Conservation (phyloP, 441 rosid species). For the Populus tomentosa region DNA sequence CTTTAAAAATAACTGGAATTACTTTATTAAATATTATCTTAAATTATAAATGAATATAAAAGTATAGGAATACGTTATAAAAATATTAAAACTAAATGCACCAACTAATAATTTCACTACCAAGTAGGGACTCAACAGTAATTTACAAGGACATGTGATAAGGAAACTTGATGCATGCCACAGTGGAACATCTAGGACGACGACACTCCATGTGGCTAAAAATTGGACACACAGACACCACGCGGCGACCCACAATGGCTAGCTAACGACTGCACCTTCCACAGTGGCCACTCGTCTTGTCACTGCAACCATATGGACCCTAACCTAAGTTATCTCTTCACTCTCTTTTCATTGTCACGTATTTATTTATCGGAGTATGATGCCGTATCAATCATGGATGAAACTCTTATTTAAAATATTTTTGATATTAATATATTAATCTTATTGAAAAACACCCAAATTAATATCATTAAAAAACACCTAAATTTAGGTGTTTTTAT, state of each 20-base stretch:
- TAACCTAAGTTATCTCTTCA: not conserved
- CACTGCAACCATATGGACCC: not conserved
- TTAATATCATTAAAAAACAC: too few relatives aligned
- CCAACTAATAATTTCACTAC: not conserved
- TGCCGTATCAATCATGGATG: too few relatives aligned
- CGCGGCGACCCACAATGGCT: conserved; percentile 41
- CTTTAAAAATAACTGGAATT: too few relatives aligned
- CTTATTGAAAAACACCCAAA: too few relatives aligned
- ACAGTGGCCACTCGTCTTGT: conserved; percentile 2
- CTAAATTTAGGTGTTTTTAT: too few relatives aligned
- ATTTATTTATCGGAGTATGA: not conserved
- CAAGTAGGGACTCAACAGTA: not conserved
- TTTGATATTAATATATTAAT: too few relatives aligned
- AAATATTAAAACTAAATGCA: not conserved
- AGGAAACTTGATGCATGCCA: too few relatives aligned
- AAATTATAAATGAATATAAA: not conserved
- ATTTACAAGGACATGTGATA: too few relatives aligned
- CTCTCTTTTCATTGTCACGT: not conserved
- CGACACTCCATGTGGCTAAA: conserved; percentile 13
- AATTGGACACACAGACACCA: conserved; percentile 11
- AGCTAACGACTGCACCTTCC: conserved; percentile 6
- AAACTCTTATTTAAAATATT: too few relatives aligned
- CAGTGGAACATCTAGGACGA: not conserved
- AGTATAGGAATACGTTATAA: not conserved
- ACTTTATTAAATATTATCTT: too few relatives aligned